These are phyloP conservation scores for Paraphoma chrysanthemicola DNA, from an alignment of 2,329 filamentous ascomycete species.

Conservation along the genomic window DNA sequence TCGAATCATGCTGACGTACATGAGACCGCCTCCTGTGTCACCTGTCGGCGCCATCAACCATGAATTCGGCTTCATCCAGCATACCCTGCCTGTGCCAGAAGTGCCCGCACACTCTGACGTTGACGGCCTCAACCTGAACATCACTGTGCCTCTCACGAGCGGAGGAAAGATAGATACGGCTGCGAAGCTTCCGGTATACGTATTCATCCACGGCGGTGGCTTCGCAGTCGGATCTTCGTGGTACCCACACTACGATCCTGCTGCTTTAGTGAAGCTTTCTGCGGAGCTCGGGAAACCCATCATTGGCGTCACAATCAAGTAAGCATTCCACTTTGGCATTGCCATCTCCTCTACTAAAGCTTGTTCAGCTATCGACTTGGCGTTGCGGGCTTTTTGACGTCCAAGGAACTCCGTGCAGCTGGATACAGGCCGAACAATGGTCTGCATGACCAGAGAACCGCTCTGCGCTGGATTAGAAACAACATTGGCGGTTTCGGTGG, in stretches of 20 bases:
- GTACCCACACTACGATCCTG: conserved; percentile 61
- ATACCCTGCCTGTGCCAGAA: conserved; percentile 50
- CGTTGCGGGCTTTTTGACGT: conserved; percentile 51
- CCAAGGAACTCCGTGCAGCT: conserved; percentile 54
- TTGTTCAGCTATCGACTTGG: conserved; percentile 40
- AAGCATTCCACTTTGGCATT: conserved; percentile 31
- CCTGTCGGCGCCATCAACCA: conserved; percentile 51
- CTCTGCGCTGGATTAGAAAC: conserved; percentile 46
- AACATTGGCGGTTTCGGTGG: conserved; percentile 50
- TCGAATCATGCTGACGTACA: not conserved
- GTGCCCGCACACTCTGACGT: conserved; percentile 53
- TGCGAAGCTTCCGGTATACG: conserved; percentile 57
- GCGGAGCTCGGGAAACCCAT: conserved; percentile 54
- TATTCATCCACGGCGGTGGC: conserved; percentile 63
- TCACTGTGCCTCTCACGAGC: conserved; percentile 52
- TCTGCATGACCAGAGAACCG: conserved; percentile 44
- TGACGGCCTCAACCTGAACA: conserved; percentile 61
- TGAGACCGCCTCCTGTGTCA: conserved; percentile 46
- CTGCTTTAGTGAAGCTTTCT: conserved; percentile 55
- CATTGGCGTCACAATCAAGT: conserved; percentile 54
- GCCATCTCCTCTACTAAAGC: not conserved
- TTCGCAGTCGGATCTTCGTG: conserved; percentile 58
- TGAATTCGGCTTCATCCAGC: conserved; percentile 59
- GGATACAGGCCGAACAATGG: conserved; percentile 49
- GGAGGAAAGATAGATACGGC: conserved; percentile 24